phyloP scores from a whole-genome alignment of 352 stramenopile genomes.

The Paralagenidium karlingii region DNA sequence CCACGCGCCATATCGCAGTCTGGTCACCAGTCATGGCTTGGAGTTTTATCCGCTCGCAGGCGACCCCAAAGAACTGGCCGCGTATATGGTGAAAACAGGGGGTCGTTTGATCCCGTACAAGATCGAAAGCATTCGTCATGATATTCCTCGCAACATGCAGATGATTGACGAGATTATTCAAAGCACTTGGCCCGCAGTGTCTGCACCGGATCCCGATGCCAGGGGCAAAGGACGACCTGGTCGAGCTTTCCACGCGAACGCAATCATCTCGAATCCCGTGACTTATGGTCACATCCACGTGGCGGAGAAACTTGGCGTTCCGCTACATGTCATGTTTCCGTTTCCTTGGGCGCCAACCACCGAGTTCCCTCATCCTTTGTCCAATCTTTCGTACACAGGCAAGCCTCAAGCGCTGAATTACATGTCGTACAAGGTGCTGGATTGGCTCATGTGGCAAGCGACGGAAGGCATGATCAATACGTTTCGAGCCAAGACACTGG shows the following conservation, averaged over 20 bases:
- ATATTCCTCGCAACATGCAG: slow-evolving; percentile 72
- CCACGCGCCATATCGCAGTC: slow-evolving; percentile 78
- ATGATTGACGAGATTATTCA: slow-evolving; percentile 87
- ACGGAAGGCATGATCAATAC: slow-evolving; percentile 70
- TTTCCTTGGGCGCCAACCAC: slow-evolving; percentile 83
- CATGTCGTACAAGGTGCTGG: slow-evolving; percentile 82
- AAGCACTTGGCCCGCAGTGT: slow-evolving; percentile 82
- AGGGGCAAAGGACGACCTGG: slow-evolving; percentile 20
- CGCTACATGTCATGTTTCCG: slow-evolving; percentile 91
- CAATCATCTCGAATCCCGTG: slow-evolving; percentile 92
- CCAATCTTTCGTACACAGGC: slow-evolving; percentile 63
- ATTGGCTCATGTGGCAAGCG: slow-evolving; percentile 66
- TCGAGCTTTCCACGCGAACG: slow-evolving; percentile 72
- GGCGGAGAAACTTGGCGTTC: slow-evolving; percentile 83
- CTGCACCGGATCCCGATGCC: slow-evolving; percentile 62
- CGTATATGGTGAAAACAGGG: slow-evolving; percentile 89
- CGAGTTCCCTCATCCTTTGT: slow-evolving; percentile 85
- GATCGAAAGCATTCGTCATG: slow-evolving; percentile 24
- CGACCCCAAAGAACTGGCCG: slow-evolving; percentile 59
- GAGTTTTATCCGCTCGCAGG: slow-evolving; percentile 73
- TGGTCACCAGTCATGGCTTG: slow-evolving; percentile 56
- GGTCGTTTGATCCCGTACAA: slow-evolving; percentile 63
- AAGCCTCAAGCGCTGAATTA: slow-evolving; percentile 51
- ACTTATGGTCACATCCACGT: slow-evolving; percentile 89
- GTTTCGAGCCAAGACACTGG: slow-evolving; percentile 47